Evolutionary conservation across 129 eudicot genomes (phyloP).

Genomic region (Flaveria sonorensis): DNA sequence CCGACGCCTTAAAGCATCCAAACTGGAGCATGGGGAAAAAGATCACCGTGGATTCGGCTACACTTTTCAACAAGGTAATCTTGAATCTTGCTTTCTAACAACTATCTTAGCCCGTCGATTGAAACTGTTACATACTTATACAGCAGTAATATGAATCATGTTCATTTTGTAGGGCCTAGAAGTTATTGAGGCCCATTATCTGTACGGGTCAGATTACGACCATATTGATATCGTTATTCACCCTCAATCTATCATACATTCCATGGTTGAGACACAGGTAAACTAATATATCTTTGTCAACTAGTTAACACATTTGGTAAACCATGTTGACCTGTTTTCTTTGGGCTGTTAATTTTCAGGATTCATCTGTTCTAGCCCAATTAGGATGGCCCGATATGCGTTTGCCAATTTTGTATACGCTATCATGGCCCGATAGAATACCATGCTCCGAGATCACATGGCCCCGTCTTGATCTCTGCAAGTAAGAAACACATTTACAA

Average conservation of each 20-base stretch:
- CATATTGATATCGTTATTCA: conserved; percentile 92
- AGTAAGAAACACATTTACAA: conserved; percentile 46
- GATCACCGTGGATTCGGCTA: conserved; percentile 96
- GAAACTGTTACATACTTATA: neutral
- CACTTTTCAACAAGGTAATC: conserved; percentile 86
- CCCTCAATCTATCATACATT: conserved; percentile 97
- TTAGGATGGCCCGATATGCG: conserved; percentile 99
- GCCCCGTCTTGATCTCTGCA: conserved; percentile 99
- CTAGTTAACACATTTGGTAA: neutral
- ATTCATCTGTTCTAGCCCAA: conserved; percentile 90
- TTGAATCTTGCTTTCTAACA: conserved; percentile 3
- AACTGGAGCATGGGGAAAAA: conserved; percentile 99
- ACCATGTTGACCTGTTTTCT: neutral
- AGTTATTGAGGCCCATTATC: conserved; percentile 98
- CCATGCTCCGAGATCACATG: conserved; percentile 95
- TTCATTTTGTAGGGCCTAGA: conserved; percentile 74
- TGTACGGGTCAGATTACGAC: conserved; percentile 89
- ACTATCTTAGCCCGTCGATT: neutral
- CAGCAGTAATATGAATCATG: neutral
- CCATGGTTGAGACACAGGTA: conserved; percentile 99
- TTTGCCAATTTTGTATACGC: conserved; percentile 85
- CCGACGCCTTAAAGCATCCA: conserved; percentile 99
- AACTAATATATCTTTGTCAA: neutral
- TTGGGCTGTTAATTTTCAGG: conserved; percentile 45
- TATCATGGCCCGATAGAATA: conserved; percentile 95